phyloP scores from a whole-genome alignment of 768 basidiomycete species.

The Erythrobasidium yunnanense region DNA sequence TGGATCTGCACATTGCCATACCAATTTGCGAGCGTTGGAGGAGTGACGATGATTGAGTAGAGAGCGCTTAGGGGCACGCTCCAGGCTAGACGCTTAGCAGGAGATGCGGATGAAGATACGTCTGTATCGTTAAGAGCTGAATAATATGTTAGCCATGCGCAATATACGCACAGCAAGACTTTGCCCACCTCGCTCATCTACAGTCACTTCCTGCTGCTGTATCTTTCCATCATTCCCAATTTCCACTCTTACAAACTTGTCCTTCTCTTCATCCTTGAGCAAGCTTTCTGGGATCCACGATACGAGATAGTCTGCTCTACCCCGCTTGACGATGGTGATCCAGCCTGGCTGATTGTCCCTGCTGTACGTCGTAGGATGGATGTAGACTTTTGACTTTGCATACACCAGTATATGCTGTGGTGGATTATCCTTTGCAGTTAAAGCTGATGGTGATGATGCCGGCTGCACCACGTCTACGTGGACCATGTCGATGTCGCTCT shows the following conservation, averaged over 20 bases:
- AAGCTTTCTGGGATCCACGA: constrained; percentile 89
- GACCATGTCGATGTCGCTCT: constrained; percentile 14
- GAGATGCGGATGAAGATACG: constrained; percentile 57
- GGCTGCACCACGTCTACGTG: too few relatives aligned
- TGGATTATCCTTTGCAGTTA: neutral
- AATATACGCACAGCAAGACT: too few relatives aligned
- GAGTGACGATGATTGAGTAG: constrained; percentile 50
- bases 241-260: constrained; percentile 51
- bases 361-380: constrained; percentile 83
- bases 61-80: constrained; percentile 73
- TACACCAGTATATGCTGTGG: constrained; percentile 43
- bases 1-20: constrained; percentile 83
- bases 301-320: constrained; percentile 55
- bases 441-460: neutral
- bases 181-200: too few relatives aligned
- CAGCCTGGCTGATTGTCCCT: constrained; percentile 92
- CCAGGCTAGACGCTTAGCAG: constrained; percentile 72
- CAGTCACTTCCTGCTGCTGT: too few relatives aligned
- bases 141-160: too few relatives aligned
- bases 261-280: constrained; percentile 65
- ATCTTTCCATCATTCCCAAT: constrained; percentile 68
- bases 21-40: constrained; percentile 42
- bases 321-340: constrained; percentile 78
- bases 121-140: too few relatives aligned
- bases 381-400: constrained; percentile 86